A percentile compares a stretch with the other conserved stretches of the same genome.
These are phyloP conservation scores for Diplosphaera chodatii DNA, from an alignment of 139 green algal genomes.

Conservation along the genomic window DNA sequence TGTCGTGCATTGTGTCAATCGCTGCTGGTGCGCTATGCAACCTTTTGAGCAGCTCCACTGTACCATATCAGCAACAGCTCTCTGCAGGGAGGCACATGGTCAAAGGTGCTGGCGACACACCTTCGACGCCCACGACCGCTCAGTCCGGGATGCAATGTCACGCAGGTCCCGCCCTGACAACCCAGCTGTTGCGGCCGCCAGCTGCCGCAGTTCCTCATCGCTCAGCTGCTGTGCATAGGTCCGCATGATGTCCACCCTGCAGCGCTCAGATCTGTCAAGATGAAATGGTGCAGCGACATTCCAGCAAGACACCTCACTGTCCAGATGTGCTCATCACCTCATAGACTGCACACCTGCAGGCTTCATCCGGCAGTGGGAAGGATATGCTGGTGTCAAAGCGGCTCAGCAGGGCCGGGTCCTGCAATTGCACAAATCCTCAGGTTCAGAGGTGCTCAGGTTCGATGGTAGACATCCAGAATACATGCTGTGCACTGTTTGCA, in stretches of 20 bases:
- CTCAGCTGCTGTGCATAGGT: constrained; percentile 79
- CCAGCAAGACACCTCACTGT: no score
- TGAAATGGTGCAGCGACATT: no score
- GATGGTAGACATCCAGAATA: no score
- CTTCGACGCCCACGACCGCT: constrained; percentile 78
- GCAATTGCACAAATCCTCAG: no score
- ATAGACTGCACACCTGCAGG: constrained; percentile 32
- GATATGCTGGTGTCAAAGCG: constrained; percentile 59
- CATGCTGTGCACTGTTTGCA: no score
- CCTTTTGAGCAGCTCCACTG: not conserved
- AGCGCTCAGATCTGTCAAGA: no score
- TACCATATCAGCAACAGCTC: not conserved
- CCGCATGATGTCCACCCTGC: constrained; percentile 59
- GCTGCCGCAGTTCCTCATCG: constrained; percentile 18
- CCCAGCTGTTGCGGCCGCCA: constrained; percentile 47
- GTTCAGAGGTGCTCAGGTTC: no score
- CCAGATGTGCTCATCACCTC: no score
- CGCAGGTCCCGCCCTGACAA: constrained; percentile 81
- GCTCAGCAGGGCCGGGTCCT: constrained; percentile 74
- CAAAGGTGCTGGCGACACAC: constrained; percentile 13
- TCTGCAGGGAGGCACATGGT: no score
- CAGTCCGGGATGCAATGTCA: constrained; percentile 77
- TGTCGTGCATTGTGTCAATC: not conserved
- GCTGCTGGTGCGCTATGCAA: not conserved
- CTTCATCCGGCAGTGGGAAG: constrained; percentile 68